A percentile compares a stretch with the other conserved stretches of the same genome.
These are phyloP conservation scores for Myxozyma monticola DNA, from an alignment of 805 yeast genomes.

Conservation along the genomic window DNA sequence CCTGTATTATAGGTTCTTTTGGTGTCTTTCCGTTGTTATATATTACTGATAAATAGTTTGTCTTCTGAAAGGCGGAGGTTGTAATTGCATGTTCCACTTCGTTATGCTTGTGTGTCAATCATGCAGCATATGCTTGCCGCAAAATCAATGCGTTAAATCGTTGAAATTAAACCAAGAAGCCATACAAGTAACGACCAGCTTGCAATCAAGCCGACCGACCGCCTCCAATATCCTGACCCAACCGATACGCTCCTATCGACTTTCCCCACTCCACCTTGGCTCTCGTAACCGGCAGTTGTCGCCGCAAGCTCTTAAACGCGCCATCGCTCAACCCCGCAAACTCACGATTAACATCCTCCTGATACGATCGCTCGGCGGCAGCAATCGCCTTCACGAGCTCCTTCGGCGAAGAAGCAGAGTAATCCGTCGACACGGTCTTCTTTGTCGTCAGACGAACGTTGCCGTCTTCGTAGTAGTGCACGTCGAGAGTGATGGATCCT, in stretches of 20 bases:
- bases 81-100: no score
- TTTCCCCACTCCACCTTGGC: constrained; percentile 94
- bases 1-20: no score
- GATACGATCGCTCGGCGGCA: constrained; percentile 58
- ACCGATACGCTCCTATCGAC: constrained; percentile 82
- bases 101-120: no score
- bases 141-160: no score
- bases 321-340: constrained; percentile 74
- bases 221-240: constrained; percentile 70
- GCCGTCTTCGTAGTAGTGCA: constrained; percentile 95
- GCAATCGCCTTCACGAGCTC: constrained; percentile 51
- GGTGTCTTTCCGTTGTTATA: no score
- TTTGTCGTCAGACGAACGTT: constrained; percentile 73
- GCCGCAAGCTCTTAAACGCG: constrained; percentile 78
- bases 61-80: no score
- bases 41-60: no score
- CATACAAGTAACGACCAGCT: no score
- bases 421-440: constrained; percentile 34
- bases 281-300: constrained; percentile 89
- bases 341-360: constrained; percentile 57
- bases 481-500: constrained; percentile 65
- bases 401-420: constrained; percentile 30
- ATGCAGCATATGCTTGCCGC: no score
- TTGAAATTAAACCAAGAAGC: no score
- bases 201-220: constrained; percentile 28